Evolutionary conservation across 1,139 yeast genomes (phyloP).

Genomic region (Pichiaceae sp.): DNA sequence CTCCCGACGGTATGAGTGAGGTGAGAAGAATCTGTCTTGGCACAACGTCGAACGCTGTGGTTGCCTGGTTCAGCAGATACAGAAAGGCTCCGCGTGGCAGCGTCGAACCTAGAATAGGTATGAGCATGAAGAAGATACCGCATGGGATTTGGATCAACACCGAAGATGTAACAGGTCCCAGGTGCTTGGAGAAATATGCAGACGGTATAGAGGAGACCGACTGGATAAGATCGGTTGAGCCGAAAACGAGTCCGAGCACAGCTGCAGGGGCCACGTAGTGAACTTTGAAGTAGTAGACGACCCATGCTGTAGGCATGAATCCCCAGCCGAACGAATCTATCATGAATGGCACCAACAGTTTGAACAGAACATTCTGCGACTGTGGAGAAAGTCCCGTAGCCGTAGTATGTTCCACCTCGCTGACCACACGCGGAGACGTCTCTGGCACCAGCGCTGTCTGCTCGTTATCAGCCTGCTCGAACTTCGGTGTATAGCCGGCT

Average conservation of each 20-base stretch:
- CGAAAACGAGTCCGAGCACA: constrained; percentile 44
- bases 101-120: constrained; percentile 30
- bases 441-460: constrained; percentile 2
- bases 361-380: constrained; percentile 30
- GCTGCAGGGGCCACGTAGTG: constrained; percentile 34
- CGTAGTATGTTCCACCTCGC: constrained; percentile 19
- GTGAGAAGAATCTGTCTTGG: constrained; percentile 79
- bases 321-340: constrained; percentile 82
- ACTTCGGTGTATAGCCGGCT: constrained; percentile 17
- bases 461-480: constrained; percentile 6
- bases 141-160: constrained; percentile 75
- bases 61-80: constrained; percentile 40
- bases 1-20: constrained; percentile 48
- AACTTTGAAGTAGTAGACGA: constrained; percentile 63
- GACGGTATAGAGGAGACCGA: constrained; percentile 63
- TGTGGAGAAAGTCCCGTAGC: constrained; percentile 26
- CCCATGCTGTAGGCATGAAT: constrained; percentile 83
- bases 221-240: constrained; percentile 49
- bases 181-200: constrained; percentile 53
- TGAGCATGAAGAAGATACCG: constrained; percentile 51
- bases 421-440: constrained; percentile 11
- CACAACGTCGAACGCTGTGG: constrained; percentile 82
- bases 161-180: constrained; percentile 79
- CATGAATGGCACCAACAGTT: constrained; percentile 45
- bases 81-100: constrained; percentile 28